A percentile compares a stretch with the other conserved stretches of the same genome.
Evolutionary conservation across 1,284 basidiomycete species (phyloP).

Genomic region (Thelephora terrestris): DNA sequence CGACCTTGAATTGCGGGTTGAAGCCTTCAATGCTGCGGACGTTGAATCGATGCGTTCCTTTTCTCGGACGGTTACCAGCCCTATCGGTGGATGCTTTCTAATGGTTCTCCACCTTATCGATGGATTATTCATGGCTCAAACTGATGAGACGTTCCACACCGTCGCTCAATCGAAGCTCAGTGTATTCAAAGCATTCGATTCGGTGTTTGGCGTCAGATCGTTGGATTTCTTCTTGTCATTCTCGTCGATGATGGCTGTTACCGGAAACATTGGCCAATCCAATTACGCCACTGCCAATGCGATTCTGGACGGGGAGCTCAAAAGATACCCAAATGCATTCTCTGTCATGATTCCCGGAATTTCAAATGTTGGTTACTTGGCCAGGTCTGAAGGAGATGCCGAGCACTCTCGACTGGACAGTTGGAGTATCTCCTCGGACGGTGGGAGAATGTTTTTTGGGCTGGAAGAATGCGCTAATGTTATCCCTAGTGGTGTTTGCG

Average conservation of each 20-base stretch:
- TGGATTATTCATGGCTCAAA: conserved; percentile 22
- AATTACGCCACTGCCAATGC: conserved; percentile 28
- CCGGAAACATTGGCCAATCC: conserved; percentile 31
- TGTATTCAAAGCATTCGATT: conserved; percentile 19
- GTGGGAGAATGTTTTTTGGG: not conserved
- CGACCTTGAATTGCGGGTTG: conserved; percentile 21
- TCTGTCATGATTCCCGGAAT: conserved; percentile 26
- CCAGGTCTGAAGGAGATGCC: conserved; percentile 6
- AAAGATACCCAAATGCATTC: conserved; percentile 24
- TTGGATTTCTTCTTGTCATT: conserved; percentile 30
- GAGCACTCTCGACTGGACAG: conserved; percentile 10
- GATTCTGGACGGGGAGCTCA: conserved; percentile 21
- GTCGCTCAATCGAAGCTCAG: conserved; percentile 23
- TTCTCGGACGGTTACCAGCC: conserved; percentile 13
- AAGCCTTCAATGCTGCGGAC: conserved; percentile 22
- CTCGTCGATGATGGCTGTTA: conserved; percentile 25
- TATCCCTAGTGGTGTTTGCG: not conserved
- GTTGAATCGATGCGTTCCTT: conserved; percentile 12
- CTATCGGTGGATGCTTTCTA: conserved; percentile 28
- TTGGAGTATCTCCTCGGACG: not conserved
- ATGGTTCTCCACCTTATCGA: conserved; percentile 25
- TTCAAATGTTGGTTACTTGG: conserved; percentile 16
- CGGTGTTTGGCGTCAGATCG: conserved; percentile 12
- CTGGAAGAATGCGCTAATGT: not conserved
- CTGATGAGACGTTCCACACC: conserved; percentile 20